Evolutionary conservation across 768 basidiomycete genomes (phyloP).

Genomic region (Suillus weaverae): DNA sequence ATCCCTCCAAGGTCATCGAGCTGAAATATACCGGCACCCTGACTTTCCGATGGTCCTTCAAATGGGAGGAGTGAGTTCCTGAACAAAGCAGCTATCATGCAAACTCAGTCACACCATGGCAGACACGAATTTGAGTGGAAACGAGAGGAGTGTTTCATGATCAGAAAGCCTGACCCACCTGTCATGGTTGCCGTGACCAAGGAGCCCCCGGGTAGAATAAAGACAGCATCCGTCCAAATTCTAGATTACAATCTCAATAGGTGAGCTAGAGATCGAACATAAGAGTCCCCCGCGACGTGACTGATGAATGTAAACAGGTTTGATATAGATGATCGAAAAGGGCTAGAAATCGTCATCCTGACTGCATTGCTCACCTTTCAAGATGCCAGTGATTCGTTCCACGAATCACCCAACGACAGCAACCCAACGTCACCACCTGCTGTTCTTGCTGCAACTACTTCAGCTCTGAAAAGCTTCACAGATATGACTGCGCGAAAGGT

Average conservation of each 20-base stretch:
- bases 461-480: slow-evolving; percentile 5
- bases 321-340: slow-evolving; percentile 83
- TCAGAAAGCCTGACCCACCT: slow-evolving; percentile 85
- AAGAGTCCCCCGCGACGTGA: neutral
- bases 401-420: slow-evolving; percentile 34
- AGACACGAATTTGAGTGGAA: slow-evolving; percentile 89
- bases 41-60: slow-evolving; percentile 75
- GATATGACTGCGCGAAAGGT: slow-evolving; percentile 17
- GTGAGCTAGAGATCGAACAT: slow-evolving; percentile 33
- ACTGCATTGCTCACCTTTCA: slow-evolving; percentile 77
- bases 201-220: slow-evolving; percentile 66
- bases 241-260: slow-evolving; percentile 84
- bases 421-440: slow-evolving; percentile 1
- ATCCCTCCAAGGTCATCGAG: slow-evolving; percentile 69
- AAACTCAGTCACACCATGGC: slow-evolving; percentile 3
- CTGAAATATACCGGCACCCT: slow-evolving; percentile 74
- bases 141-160: slow-evolving; percentile 77
- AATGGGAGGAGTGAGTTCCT: slow-evolving; percentile 75
- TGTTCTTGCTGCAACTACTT: neutral
- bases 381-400: slow-evolving; percentile 62
- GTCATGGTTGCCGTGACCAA: slow-evolving; percentile 82
- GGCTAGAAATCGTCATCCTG: slow-evolving; percentile 79
- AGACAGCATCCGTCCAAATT: slow-evolving; percentile 68
- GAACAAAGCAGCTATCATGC: neutral
- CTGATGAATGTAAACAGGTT: slow-evolving; percentile 48